phyloP scores from a whole-genome alignment of 2,329 filamentous ascomycete genomes.

The Claviceps pazoutovae region DNA sequence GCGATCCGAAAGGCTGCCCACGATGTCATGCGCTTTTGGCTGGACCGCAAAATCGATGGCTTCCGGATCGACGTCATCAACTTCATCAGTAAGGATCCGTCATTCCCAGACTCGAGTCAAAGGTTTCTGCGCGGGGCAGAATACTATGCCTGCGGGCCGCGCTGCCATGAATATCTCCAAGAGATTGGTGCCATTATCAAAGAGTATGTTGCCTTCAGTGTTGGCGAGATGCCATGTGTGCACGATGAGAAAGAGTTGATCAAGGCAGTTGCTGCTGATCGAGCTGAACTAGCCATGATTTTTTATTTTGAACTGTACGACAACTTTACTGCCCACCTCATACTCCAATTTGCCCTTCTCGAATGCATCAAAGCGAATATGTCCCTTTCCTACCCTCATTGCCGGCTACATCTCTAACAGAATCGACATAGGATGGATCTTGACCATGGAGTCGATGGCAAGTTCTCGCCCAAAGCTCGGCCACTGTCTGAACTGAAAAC shows the following conservation, averaged over 20 bases:
- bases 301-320: slow-evolving; percentile 54
- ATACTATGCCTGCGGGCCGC: slow-evolving; percentile 40
- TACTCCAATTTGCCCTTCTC: not conserved
- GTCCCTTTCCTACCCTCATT: not conserved
- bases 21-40: slow-evolving; percentile 59
- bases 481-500: slow-evolving; percentile 36
- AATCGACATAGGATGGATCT: slow-evolving; percentile 28
- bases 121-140: slow-evolving; percentile 21
- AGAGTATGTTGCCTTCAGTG: slow-evolving; percentile 35
- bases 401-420: not conserved
- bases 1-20: slow-evolving; percentile 52
- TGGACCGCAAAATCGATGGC: slow-evolving; percentile 51
- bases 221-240: slow-evolving; percentile 36
- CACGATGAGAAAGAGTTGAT: slow-evolving; percentile 28
- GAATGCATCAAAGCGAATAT: not conserved
- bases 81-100: slow-evolving; percentile 48
- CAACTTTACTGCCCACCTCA: not conserved
- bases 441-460: slow-evolving; percentile 30
- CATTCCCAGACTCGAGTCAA: slow-evolving; percentile 34
- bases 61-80: slow-evolving; percentile 58
- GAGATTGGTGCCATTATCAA: slow-evolving; percentile 30
- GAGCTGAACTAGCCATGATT: slow-evolving; percentile 54
- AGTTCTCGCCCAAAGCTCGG: slow-evolving; percentile 30
- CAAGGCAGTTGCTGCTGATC: slow-evolving; percentile 37
- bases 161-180: slow-evolving; percentile 31